Base-by-base conservation (phyloP, 257 asterid species). In the Osmanthus fragrans region DNA sequence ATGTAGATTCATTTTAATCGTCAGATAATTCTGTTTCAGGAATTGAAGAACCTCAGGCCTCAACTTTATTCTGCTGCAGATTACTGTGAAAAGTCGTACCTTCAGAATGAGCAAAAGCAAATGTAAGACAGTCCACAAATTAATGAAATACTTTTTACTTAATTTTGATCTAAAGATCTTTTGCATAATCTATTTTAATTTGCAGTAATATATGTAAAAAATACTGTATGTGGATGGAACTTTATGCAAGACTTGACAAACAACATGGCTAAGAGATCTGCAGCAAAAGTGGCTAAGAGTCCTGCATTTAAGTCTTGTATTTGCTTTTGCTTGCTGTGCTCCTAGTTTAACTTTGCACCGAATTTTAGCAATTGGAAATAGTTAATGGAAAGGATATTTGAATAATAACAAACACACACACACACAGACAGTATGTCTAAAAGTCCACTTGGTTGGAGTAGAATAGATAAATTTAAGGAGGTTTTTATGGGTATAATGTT, bases 51-150 rank as follows among this genome's bases (percentile, higher is more conserved):
- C 84, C 90, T 95, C 79, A 87, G 94, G 79, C 97, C 99, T 29
- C 98, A 95, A 76, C 94, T 95, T 75, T 88, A 93, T 84, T 91
- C 98, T 70, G 99, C 99, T 60, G 99, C 99, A 25, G 97, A 95
- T 73, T 93, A 95, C 74, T 95, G 98, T 74, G 97, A 95, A 71
- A 95, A 89, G 85, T 95, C 99, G 7, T 92, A 93, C 80, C 89
- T 88, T 65, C 91, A 88, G 70, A 95, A 96, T 34, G 99, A 93
- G 79, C 91, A 93, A 86, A 95, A 95, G 84, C 96, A 93, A 80
- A 87, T 93, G 99, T 93, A 82, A 88, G 93, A 70, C 58, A 18
- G 16, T 60, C 74, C 25, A 29, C 34, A 30, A 76, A 49, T 56
- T 77, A 23, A 73, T 37, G 56, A 40, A 30, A 9, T 56, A 47